Evolutionary conservation across 345 rosid genomes (phyloP), one percentile per base, ranked within the genome.

Genomic region (Isatis tinctoria): DNA sequence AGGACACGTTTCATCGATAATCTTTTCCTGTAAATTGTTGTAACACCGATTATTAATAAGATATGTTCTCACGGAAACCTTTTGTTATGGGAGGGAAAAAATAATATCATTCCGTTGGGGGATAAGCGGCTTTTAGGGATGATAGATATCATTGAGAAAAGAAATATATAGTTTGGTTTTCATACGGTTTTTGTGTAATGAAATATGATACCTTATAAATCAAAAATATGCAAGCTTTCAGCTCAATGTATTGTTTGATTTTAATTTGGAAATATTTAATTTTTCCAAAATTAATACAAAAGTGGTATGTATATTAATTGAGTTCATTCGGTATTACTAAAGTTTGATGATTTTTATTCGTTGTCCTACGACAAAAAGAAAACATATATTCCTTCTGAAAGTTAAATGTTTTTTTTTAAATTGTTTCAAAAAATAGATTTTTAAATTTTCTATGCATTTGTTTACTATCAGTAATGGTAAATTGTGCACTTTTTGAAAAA

Each of bases 1-100:
- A 82, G 82, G 67, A 80, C 84, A 13, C 72, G 80, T 41, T 48
- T 78, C 27, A 41, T 68, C 13, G 65, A 65, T 22, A 14, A 54
- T 33, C 0, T 41, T 41, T 65, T 13, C 58, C 1, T 43, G 17
- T 73, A 64, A 61, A 51, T 37, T 61, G 40, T 16, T 36, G 8
- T 11, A 47, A 56, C 43, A 2, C 14, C 17, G 11, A 28, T 40
- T 7, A 41, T 8, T 8, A 11, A 12, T 16, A 54, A 40, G 10
- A 8, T 32, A 20, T 24, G 13, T 53, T 39, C 8, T 53, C 39
- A 36, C 11, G 22, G 24, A 33, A 22, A 49, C 13, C 33, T 45
- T 30, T 65, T 49, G 54, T 51, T 22, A 2, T 10, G 32, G 12
- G 32, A 8, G 3, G 12, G 6, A 12, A 10, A 14, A 13, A 26